Evolutionary conservation across 176 grass and related monocot species (phyloP).

Genomic region (Oryza glumipatula): DNA sequence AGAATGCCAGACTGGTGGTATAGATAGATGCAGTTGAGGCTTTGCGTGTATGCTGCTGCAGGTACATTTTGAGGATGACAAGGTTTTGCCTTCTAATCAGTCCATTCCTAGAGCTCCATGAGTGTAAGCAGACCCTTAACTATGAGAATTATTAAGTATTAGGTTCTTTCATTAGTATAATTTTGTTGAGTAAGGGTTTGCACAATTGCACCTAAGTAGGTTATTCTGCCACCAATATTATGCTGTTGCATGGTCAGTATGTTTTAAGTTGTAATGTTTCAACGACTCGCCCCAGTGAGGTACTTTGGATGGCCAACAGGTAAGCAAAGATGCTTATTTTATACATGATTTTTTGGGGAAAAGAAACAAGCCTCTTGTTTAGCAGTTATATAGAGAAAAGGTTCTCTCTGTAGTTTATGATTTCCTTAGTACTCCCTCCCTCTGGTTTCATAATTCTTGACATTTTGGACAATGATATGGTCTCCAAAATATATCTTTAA

Average conservation of each 20-base stretch:
- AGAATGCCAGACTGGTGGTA: constrained; percentile 7
- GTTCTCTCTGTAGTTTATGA: neutral
- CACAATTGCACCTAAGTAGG: neutral
- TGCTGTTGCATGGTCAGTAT: neutral
- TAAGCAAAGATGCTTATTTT: neutral
- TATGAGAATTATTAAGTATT: constrained; percentile 11
- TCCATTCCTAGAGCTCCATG: constrained; percentile 24
- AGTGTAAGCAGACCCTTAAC: constrained; percentile 12
- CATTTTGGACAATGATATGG: no score
- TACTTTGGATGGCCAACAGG: neutral
- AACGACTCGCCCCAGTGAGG: neutral
- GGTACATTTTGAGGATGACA: constrained; percentile 36
- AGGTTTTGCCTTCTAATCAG: constrained; percentile 32
- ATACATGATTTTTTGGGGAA: neutral
- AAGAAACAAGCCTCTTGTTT: neutral
- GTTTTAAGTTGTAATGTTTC: neutral
- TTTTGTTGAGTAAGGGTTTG: constrained; percentile 14
- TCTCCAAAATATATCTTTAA: no score
- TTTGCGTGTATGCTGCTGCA: neutral
- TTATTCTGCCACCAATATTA: constrained; percentile 14
- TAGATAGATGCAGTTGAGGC: neutral
- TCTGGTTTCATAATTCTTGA: no score
- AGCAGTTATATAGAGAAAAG: neutral
- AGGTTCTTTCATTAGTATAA: constrained; percentile 20
- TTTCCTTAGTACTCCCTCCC: no score